These are phyloP conservation scores for Cercospora brassicicola DNA, from an alignment of 2,329 filamentous ascomycete species.

Conservation along the genomic window DNA sequence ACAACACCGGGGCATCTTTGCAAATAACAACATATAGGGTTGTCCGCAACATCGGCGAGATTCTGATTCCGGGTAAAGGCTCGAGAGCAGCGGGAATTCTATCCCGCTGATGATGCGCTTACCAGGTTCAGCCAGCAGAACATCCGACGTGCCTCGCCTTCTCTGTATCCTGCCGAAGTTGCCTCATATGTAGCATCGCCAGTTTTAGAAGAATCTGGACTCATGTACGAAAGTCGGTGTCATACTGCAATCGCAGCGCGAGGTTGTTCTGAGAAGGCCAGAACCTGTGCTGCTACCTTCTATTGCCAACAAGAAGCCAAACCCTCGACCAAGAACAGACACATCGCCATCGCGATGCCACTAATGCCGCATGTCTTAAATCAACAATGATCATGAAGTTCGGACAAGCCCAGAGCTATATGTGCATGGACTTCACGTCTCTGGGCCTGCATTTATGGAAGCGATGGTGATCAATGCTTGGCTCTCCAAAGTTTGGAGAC, in stretches of 20 bases:
- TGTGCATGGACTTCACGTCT: neutral
- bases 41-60: neutral
- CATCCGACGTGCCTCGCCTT: neutral
- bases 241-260: neutral
- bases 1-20: neutral
- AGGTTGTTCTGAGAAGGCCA: neutral
- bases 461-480: neutral
- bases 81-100: neutral
- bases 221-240: neutral
- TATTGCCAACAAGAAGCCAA: neutral
- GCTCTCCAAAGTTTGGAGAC: conserved; percentile 1
- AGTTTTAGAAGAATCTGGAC: neutral
- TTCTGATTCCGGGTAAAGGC: neutral
- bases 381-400: neutral
- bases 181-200: neutral
- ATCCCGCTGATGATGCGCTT: neutral
- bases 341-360: neutral
- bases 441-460: neutral
- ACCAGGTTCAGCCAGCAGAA: neutral
- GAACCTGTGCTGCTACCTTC: neutral
- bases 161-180: neutral
- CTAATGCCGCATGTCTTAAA: neutral
- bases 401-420: neutral
- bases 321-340: neutral
- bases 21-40: neutral